Conservation (phyloP, 2,329 filamentous ascomycete species). For the Kalmusia sp. region DNA sequence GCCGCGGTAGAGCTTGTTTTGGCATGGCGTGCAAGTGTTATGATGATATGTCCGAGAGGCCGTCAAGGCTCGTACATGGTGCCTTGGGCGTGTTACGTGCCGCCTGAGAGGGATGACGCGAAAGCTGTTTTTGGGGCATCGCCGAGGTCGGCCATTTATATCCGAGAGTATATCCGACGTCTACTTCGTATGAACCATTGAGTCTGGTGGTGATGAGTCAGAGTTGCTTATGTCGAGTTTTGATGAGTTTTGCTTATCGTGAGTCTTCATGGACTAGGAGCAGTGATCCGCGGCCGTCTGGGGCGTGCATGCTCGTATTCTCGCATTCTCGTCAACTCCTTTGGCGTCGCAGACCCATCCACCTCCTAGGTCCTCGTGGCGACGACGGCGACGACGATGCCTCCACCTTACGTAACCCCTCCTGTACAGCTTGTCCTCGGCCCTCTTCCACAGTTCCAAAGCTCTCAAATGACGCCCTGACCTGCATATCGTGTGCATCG, state of each 20-base stretch:
- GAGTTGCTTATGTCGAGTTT: not conserved
- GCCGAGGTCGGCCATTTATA: not conserved
- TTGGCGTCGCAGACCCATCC: not conserved
- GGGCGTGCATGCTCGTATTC: not conserved
- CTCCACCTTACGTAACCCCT: too few species aligned
- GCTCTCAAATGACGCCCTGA: not conserved
- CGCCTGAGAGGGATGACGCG: not conserved
- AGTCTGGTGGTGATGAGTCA: too few species aligned
- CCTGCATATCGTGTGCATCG: too few species aligned
- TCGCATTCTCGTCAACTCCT: not conserved
- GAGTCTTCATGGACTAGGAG: not conserved
- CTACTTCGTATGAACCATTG: not conserved
- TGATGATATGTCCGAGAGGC: not conserved
- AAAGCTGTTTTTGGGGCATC: not conserved
- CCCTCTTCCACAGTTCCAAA: not conserved
- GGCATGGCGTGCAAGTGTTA: not conserved
- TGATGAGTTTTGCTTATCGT: not conserved
- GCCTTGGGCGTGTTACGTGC: not conserved
- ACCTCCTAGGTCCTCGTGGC: not conserved
- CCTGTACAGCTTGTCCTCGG: not conserved
- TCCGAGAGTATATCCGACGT: conserved; percentile 1
- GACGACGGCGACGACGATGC: too few species aligned
- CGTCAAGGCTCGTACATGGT: not conserved
- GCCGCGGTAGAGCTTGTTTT: not conserved
- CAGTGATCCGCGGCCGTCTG: not conserved